phyloP scores from a whole-genome alignment of 345 rosid genomes.

The Populus tremula region DNA sequence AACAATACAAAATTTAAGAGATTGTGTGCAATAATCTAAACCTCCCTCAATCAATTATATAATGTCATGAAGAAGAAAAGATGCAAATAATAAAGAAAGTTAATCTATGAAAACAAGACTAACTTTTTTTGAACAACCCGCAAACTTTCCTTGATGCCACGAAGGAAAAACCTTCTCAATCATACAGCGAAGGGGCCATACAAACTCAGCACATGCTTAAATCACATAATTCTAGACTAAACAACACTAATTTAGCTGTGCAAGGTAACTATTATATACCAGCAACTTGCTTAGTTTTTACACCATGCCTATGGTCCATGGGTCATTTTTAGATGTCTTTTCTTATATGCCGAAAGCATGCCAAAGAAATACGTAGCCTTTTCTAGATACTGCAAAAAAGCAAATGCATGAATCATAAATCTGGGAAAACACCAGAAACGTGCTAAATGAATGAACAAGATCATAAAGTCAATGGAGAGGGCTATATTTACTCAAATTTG shows the following conservation, averaged over 20 bases:
- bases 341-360: background rate
- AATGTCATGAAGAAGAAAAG: background rate
- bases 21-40: background rate
- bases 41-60: background rate
- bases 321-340: background rate
- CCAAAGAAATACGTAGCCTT: background rate
- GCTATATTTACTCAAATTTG: background rate
- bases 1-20: background rate
- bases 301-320: background rate
- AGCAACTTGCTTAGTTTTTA: background rate
- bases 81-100: no score
- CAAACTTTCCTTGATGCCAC: no score
- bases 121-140: no score
- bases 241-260: background rate
- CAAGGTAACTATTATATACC: background rate
- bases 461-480: background rate
- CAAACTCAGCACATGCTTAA: no score
- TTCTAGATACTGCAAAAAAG: background rate
- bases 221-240: background rate
- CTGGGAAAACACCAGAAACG: background rate
- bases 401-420: background rate
- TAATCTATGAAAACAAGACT: no score
- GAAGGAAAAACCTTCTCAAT: no score
- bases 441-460: background rate
- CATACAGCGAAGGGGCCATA: no score